A percentile compares a stretch with the other conserved stretches of the same genome.
Evolutionary conservation across 192 early-diverging fungal species (phyloP).

Genomic region (Spinellus fusiger): DNA sequence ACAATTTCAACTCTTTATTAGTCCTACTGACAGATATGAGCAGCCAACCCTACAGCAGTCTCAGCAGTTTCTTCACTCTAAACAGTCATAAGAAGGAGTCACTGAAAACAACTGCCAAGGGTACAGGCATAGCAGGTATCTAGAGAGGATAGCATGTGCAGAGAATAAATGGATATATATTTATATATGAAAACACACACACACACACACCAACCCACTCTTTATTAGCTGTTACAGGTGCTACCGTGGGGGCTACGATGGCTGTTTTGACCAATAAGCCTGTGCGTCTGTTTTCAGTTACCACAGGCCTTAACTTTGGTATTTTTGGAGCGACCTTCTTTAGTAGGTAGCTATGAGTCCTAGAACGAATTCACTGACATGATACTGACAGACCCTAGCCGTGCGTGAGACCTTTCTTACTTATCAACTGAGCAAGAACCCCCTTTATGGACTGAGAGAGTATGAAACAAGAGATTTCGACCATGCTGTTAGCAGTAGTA

Average conservation of each 20-base stretch:
- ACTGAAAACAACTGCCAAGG: background rate
- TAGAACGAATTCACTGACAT: background rate
- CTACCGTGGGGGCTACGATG: conserved; percentile 34
- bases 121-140: background rate
- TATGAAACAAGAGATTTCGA: conserved; percentile 56
- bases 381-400: conserved; percentile 18
- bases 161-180: too few species aligned
- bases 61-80: background rate
- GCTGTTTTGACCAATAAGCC: conserved; percentile 41
- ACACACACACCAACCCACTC: background rate
- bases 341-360: conserved; percentile 25
- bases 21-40: background rate
- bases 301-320: conserved; percentile 42
- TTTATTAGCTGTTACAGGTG: conserved; percentile 32
- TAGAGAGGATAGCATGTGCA: background rate
- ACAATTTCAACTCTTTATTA: background rate
- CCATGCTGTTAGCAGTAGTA: conserved; percentile 54
- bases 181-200: background rate
- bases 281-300: conserved; percentile 34
- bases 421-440: conserved; percentile 48
- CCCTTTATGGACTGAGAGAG: conserved; percentile 44
- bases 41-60: background rate
- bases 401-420: conserved; percentile 55
- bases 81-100: background rate
- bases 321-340: conserved; percentile 47